phyloP scores from a whole-genome alignment of 2,329 filamentous ascomycete genomes.

The Colletotrichum endophyticum region DNA sequence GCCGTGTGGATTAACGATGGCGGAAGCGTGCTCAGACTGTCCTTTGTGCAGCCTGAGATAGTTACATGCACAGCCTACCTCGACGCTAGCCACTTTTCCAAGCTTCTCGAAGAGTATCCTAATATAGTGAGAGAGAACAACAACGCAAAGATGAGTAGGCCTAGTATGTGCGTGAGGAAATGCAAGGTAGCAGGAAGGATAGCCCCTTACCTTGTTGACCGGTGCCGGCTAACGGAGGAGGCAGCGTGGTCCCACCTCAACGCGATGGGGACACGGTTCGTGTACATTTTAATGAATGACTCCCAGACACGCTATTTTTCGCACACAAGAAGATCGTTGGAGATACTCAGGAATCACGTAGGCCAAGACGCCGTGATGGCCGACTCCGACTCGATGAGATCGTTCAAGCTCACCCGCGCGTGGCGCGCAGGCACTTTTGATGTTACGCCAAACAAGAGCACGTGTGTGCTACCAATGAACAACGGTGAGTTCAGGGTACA shows the following conservation, averaged over 20 bases:
- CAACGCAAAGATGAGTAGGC: neutral
- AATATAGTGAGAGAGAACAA: neutral
- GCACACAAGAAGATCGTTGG: neutral
- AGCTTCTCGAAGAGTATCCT: neutral
- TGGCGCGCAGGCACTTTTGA: neutral
- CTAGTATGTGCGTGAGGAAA: neutral
- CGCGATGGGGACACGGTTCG: neutral
- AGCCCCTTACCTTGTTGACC: neutral
- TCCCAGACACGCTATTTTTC: neutral
- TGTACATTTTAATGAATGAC: neutral
- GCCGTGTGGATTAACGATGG: neutral
- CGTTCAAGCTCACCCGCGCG: neutral
- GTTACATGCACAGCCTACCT: neutral
- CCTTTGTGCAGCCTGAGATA: neutral
- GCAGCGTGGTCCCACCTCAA: neutral
- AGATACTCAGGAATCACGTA: neutral
- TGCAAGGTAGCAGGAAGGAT: neutral
- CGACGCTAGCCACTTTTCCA: neutral
- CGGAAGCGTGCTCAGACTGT: neutral
- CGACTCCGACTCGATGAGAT: neutral
- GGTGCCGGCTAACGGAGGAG: neutral
- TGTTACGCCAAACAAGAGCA: neutral
- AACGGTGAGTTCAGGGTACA: neutral
- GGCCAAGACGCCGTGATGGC: neutral
- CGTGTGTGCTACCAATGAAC: neutral